A percentile compares a stretch with the other conserved stretches of the same genome.
These are phyloP conservation scores for Vigna nakashimae DNA, from an alignment of 306 rosid genomes.

Conservation along the genomic window DNA sequence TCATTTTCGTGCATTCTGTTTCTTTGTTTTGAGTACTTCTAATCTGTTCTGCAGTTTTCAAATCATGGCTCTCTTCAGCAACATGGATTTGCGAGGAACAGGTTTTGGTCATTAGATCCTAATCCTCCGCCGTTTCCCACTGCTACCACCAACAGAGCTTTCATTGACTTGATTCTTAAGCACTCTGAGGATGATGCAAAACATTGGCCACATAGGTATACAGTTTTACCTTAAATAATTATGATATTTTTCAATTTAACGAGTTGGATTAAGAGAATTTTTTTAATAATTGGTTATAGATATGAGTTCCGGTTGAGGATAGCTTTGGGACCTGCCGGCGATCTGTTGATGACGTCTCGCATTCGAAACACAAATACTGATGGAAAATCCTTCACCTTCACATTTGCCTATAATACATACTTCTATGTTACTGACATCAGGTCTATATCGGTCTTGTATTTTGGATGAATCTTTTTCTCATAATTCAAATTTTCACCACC, in stretches of 20 bases:
- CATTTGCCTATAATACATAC: conserved; percentile 78
- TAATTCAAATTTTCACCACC: background rate
- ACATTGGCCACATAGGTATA: conserved; percentile 78
- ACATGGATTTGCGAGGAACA: conserved; percentile 86
- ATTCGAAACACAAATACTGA: conserved; percentile 77
- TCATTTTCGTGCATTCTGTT: conserved; percentile 30
- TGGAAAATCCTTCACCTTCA: conserved; percentile 75
- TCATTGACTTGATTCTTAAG: conserved; percentile 69
- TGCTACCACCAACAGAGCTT: conserved; percentile 55
- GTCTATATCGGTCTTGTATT: conserved; percentile 42
- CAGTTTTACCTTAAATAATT: background rate
- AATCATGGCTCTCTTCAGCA: conserved; percentile 65
- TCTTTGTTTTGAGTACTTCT: conserved; percentile 10
- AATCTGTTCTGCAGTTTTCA: conserved; percentile 62
- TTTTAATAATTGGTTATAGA: conserved; percentile 46
- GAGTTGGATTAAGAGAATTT: conserved; percentile 12
- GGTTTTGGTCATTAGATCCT: conserved; percentile 72
- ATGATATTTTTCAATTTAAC: background rate
- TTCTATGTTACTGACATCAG: conserved; percentile 71
- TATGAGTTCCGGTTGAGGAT: conserved; percentile 79
- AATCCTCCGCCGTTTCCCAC: conserved; percentile 74
- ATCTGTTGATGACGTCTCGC: conserved; percentile 73
- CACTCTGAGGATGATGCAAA: conserved; percentile 66
- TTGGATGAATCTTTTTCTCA: background rate
- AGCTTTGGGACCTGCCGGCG: conserved; percentile 73